Evolutionary conservation across 768 basidiomycete species (phyloP).

Genomic region (Pleurotus tuber-regium): DNA sequence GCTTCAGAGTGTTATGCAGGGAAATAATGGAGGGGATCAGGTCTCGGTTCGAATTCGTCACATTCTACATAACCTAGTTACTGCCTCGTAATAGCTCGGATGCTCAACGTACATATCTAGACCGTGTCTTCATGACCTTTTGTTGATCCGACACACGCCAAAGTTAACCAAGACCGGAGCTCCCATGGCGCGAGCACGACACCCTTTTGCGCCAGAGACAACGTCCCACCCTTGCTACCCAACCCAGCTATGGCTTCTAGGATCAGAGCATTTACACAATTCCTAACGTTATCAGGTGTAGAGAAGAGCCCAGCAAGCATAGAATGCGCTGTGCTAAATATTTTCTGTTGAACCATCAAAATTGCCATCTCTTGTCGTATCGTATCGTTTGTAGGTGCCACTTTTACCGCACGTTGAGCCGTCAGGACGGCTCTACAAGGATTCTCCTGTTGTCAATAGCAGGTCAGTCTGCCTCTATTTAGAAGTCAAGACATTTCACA

Average conservation of each 20-base stretch:
- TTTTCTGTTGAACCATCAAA: constrained; percentile 48
- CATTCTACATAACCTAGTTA: constrained; percentile 15
- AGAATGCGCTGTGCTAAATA: constrained; percentile 41
- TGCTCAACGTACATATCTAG: neutral
- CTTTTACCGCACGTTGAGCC: constrained; percentile 54
- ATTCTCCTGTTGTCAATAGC: constrained; percentile 32
- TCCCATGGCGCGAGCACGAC: constrained; percentile 61
- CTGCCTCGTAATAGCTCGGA: constrained; percentile 9
- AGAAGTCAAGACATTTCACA: constrained; percentile 27
- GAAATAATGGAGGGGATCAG: constrained; percentile 8
- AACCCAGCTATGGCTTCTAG: constrained; percentile 47
- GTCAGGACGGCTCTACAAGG: constrained; percentile 44
- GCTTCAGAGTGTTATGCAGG: constrained; percentile 32
- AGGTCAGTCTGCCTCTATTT: neutral
- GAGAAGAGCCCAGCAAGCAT: constrained; percentile 33
- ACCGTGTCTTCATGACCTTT: constrained; percentile 6
- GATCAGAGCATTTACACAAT: constrained; percentile 39
- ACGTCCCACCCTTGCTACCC: constrained; percentile 14
- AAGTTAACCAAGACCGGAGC: constrained; percentile 50
- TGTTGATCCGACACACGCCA: constrained; percentile 50
- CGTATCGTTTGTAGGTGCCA: constrained; percentile 51
- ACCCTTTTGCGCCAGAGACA: constrained; percentile 56
- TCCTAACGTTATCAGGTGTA: constrained; percentile 28
- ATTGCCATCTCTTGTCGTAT: constrained; percentile 53
- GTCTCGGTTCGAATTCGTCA: constrained; percentile 16